Evolutionary conservation across 2,329 filamentous ascomycete species (phyloP).

Genomic region (Ceratocystis huliohia): DNA sequence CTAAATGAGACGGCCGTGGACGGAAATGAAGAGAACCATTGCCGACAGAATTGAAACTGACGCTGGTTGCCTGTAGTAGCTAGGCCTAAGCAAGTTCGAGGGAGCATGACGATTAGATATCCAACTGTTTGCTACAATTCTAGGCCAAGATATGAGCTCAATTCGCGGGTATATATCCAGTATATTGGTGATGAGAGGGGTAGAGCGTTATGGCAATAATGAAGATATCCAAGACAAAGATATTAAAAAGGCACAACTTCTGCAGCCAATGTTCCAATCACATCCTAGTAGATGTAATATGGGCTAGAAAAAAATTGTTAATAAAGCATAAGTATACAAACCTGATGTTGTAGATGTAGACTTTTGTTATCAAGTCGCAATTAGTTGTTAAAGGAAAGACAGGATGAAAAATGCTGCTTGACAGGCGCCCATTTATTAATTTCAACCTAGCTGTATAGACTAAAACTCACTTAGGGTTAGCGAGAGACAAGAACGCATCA

Average conservation of each 20-base stretch:
- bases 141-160: neutral
- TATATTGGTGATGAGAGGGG: neutral
- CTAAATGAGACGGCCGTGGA: neutral
- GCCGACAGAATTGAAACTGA: conserved; percentile 6
- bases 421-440: too few species aligned
- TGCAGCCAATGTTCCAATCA: neutral
- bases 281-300: neutral
- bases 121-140: neutral
- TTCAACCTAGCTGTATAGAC: neutral
- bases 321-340: neutral
- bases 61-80: neutral
- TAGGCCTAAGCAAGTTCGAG: neutral
- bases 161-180: neutral
- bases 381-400: neutral
- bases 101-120: neutral
- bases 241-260: neutral
- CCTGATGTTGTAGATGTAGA: neutral
- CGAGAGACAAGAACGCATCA: neutral
- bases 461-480: neutral
- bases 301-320: neutral
- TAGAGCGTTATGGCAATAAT: too few species aligned
- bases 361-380: too few species aligned
- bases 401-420: neutral
- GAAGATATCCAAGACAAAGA: neutral
- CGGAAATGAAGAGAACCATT: neutral